Base-by-base conservation (phyloP, 805 yeast genomes). In the Spencermartinsiella europaea region DNA sequence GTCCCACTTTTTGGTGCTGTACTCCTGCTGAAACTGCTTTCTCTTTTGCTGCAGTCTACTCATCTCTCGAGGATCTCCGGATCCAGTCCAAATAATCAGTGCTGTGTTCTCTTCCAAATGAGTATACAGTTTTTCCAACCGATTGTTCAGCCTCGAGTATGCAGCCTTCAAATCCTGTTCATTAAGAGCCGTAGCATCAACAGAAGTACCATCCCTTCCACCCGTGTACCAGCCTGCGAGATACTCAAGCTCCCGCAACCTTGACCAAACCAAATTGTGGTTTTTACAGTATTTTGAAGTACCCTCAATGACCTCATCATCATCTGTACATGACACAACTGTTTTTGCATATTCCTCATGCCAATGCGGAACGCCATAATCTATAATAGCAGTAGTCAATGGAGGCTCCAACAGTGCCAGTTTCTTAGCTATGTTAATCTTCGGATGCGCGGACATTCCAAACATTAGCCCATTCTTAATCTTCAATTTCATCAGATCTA, bases 401-500 rank as follows among this genome's bases (percentile, higher is more conserved):
- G 53, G 41, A 2, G 39, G 38, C 3, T 44, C 45, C 25, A 40
- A 36, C 15, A 40, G 41, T 3, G n/a, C 7, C 22, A 54, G 43
- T 22, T 52, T 42, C n/a, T 44, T 50, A 25, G 39, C 50, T 5
- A 51, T 27, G 12, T 44, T 38, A 3, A 27, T 46, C 46, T 50
- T 17, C 37, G 20, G 31, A 38, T 17, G 19, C 44, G 45, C 8
- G 47, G 17, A 40, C 46, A 68, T 67, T 0, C 98, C 98, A 63
- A 75, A 84, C 2, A 72, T 65, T 4, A 66, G 60, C 1, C 96
- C 97, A 46, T 81, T 79, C 3, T 70, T 64, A 12, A 89, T 64
- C 59, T 90, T 89, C 53, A 80, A 55, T 55, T 85, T 80, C 1
- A 85, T 77, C 42, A 91, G 72, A 43, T 86, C 88, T 58, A 90